phyloP scores from a whole-genome alignment of 2,329 filamentous ascomycete species.

The Aureobasidium sp. region DNA sequence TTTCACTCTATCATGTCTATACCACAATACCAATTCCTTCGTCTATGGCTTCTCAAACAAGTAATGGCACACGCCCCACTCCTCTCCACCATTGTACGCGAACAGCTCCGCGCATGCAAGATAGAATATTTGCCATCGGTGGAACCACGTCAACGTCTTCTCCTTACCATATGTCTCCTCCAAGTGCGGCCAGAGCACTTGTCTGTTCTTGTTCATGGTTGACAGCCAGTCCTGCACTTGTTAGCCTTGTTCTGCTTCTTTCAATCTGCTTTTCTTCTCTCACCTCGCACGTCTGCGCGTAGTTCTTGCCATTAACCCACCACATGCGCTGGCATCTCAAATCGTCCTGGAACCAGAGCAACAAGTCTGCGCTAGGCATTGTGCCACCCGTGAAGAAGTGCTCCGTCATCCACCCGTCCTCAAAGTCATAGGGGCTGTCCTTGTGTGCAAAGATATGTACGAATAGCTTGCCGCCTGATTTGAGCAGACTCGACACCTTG shows the following conservation, averaged over 20 bases:
- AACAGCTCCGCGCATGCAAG: slow-evolving; percentile 64
- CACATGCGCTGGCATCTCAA: slow-evolving; percentile 53
- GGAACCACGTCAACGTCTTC: slow-evolving; percentile 53
- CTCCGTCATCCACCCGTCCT: slow-evolving; percentile 65
- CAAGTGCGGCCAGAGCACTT: slow-evolving; percentile 54
- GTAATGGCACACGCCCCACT: slow-evolving; percentile 60
- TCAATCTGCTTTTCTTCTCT: background rate
- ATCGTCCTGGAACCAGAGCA: slow-evolving; percentile 58
- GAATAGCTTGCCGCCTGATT: slow-evolving; percentile 57
- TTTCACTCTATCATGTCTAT: background rate
- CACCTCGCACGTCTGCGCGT: slow-evolving; percentile 58
- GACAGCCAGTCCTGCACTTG: slow-evolving; percentile 48
- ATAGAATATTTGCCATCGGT: slow-evolving; percentile 65
- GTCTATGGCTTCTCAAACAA: slow-evolving; percentile 50
- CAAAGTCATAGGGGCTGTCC: slow-evolving; percentile 59
- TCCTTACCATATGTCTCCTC: slow-evolving; percentile 56
- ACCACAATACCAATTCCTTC: slow-evolving; percentile 6
- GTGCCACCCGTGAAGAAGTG: slow-evolving; percentile 67
- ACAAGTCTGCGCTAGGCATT: slow-evolving; percentile 59
- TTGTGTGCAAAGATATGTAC: slow-evolving; percentile 60
- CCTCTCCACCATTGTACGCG: slow-evolving; percentile 55
- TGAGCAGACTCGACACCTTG: slow-evolving; percentile 52
- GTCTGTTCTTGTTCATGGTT: slow-evolving; percentile 51
- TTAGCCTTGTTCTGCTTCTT: background rate
- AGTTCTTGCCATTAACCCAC: slow-evolving; percentile 63